Evolutionary conservation across 192 early-diverging fungal genomes (phyloP), one percentile per base, ranked within the genome.

Genomic region (Coemansia sp.): DNA sequence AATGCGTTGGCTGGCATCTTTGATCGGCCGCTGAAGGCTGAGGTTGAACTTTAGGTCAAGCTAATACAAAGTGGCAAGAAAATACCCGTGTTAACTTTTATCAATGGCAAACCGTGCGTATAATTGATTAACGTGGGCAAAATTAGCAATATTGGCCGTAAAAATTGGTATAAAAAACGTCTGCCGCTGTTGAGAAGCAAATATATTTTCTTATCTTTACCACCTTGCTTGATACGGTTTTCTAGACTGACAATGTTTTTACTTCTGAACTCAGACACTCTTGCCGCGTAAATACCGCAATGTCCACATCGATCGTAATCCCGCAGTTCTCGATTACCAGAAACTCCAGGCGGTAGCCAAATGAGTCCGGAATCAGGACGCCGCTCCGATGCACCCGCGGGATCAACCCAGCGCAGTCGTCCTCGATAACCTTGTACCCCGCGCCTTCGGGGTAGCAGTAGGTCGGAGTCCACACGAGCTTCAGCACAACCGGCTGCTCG

Each of bases 1-100:
- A 92, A 94, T 56, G 81, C 85, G 6, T 52, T 89, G 33, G 77
- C 80, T 23, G 89, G 85, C 0, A 65, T 91, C 7, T 54, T 73
- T n/a, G 85, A 73, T 11, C 46, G 80, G 42, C 46, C 62, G 5
- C 61, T 92, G 8, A 72, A 31, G 28, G 63, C 64, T 1, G 24
- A 77, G 19, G 73, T 77, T 0, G 6, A 35, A 7, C 48, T 65
- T 4, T 65, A n/a, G n/a, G n/a, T n/a, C n/a, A n/a, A n/a, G n/a
- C n/a, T n/a, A n/a, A n/a, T n/a, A n/a, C n/a, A n/a, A n/a, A n/a
- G n/a, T n/a, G n/a, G n/a, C n/a, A n/a, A n/a, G n/a, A n/a, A n/a
- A n/a, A n/a, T n/a, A n/a, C n/a, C n/a, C n/a, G n/a, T n/a, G n/a
- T n/a, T n/a, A n/a, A n/a, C n/a, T n/a, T n/a, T n/a, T n/a, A n/a